phyloP scores from a whole-genome alignment of 805 yeast genomes.

The Maudiozyma turicensis region DNA sequence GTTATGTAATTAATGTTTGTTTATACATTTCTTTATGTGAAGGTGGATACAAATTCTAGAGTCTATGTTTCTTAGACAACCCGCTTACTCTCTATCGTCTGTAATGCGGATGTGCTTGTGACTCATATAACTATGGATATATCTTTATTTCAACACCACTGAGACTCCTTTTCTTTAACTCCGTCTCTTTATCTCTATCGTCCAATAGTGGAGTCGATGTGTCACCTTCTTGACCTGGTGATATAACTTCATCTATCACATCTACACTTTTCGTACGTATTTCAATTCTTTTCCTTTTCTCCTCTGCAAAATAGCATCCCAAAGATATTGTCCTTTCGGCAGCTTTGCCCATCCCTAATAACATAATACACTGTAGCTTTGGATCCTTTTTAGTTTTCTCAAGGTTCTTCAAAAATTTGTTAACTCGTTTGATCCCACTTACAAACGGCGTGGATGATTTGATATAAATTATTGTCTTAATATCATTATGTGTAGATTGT shows the following conservation, averaged over 20 bases:
- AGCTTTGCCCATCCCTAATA: slow-evolving; percentile 71
- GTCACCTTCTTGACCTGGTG: slow-evolving; percentile 15
- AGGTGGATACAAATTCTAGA: too few species aligned
- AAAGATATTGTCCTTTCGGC: slow-evolving; percentile 54
- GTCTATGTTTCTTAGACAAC: too few species aligned
- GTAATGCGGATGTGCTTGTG: too few species aligned
- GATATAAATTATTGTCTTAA: slow-evolving; percentile 42
- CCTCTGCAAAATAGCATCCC: slow-evolving; percentile 48
- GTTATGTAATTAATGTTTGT: too few species aligned
- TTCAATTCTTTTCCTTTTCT: slow-evolving; percentile 44
- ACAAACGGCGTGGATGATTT: slow-evolving; percentile 63
- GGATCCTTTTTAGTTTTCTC: slow-evolving; percentile 24
- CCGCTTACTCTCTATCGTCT: too few species aligned
- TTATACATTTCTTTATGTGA: too few species aligned
- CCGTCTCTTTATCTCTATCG: slow-evolving; percentile 27
- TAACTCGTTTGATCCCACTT: slow-evolving; percentile 59
- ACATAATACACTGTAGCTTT: slow-evolving; percentile 37
- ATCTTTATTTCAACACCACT: slow-evolving; percentile 38
- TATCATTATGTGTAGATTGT: slow-evolving; percentile 33
- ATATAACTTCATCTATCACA: slow-evolving; percentile 59
- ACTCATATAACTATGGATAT: slow-evolving; percentile 9
- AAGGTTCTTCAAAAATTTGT: slow-evolving; percentile 40
- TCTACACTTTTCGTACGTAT: slow-evolving; percentile 53
- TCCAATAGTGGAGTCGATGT: slow-evolving; percentile 16
- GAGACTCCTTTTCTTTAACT: slow-evolving; percentile 29